Base-by-base conservation (phyloP, 805 yeast genomes). In the Spathaspora gorwiae region DNA sequence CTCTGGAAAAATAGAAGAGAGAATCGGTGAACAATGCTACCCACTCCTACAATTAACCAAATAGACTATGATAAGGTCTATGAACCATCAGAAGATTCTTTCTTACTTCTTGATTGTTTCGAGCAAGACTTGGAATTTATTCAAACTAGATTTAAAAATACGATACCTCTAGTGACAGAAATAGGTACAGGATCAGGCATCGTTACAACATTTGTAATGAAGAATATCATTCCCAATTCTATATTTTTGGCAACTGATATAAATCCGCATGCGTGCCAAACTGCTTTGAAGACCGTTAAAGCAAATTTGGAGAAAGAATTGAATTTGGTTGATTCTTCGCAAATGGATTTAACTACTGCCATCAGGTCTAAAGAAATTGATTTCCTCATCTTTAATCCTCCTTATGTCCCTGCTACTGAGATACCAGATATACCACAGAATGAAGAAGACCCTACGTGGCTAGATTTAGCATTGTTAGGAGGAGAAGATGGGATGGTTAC, bases 81-180 rank as follows among this genome's bases (percentile, higher is more conserved):
- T 61, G 99, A 94, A 58, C 98, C 99, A 0, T 79, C 95, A 0
- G 99, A 94, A 56, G 99, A 94, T 67, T 80, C 96, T 7, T 94
- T 84, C 58, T 77, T 92, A 8, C 69, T 94, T 8, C 64, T 94
- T 37, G 99, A 94, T 60, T 73, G 84, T 12, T 70, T 94, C 39
- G 98, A 94, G 56, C 61, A 69, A 35, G 84, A 87, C 42, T 61
- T 59, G 39, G 54, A 49, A 1, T 70, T 53, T 33, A 56, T 83
- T 19, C 47, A 43, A 12, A 31, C 36, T 10, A 51, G 49, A 26
- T 63, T 53, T 40, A 15, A 12, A 7, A 15, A 49, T 1, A 42
- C 54, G 19, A 9, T 11, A 29, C 87, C 94, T 0, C 36, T 87
- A 0, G 83, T 87, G 1, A 73, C 84, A 7, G 99, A 94, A 56